These are phyloP conservation scores for Phyllachora maydis DNA, from an alignment of 2,329 filamentous ascomycete genomes.

Conservation along the genomic window DNA sequence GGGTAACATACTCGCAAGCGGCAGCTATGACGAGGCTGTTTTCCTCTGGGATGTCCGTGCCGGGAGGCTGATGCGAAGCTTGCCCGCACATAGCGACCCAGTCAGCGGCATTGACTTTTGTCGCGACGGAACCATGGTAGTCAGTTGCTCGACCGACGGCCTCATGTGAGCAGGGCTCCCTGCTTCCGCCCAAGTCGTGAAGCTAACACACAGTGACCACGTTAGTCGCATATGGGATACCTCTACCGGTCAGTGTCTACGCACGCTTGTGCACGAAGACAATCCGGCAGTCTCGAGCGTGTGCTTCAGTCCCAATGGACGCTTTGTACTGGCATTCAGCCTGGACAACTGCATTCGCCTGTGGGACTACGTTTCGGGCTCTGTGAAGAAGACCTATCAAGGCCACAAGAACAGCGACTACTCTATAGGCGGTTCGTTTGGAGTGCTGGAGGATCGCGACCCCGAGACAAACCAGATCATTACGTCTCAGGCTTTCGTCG, in stretches of 20 bases:
- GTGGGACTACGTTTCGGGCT: slow-evolving; percentile 87
- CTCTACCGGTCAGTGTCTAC: slow-evolving; percentile 79
- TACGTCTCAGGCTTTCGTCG: slow-evolving; percentile 42
- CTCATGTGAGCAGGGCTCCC: slow-evolving; percentile 39
- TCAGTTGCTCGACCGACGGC: slow-evolving; percentile 79
- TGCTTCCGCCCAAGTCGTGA: not conserved
- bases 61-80: slow-evolving; percentile 66
- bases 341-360: slow-evolving; percentile 77
- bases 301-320: slow-evolving; percentile 84
- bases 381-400: slow-evolving; percentile 92
- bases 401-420: slow-evolving; percentile 73
- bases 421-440: slow-evolving; percentile 72
- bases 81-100: slow-evolving; percentile 89
- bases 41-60: slow-evolving; percentile 93
- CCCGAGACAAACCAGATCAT: slow-evolving; percentile 6
- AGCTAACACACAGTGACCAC: slow-evolving; percentile 2
- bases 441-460: slow-evolving; percentile 24
- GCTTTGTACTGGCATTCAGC: slow-evolving; percentile 79
- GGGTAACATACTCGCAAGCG: slow-evolving; percentile 88
- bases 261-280: slow-evolving; percentile 90
- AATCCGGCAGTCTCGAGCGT: slow-evolving; percentile 80
- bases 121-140: slow-evolving; percentile 76
- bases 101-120: slow-evolving; percentile 89
- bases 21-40: slow-evolving; percentile 91
- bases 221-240: slow-evolving; percentile 81